phyloP scores from a whole-genome alignment of 2,329 filamentous ascomycete genomes.

The Diaporthe aspalathi region DNA sequence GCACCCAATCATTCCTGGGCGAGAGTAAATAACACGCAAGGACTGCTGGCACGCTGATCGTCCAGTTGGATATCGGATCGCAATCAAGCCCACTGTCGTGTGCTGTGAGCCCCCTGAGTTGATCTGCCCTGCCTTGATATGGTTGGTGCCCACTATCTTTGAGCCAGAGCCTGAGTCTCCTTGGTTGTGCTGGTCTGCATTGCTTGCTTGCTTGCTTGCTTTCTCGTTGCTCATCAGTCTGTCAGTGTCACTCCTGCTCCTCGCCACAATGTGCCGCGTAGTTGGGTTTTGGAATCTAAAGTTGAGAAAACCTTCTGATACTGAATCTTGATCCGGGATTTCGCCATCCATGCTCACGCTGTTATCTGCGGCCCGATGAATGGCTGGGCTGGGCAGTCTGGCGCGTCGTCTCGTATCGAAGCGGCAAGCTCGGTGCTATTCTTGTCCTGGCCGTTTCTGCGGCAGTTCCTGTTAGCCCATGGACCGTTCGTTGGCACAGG shows the following conservation, averaged over 20 bases:
- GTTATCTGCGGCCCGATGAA: slow-evolving; percentile 3
- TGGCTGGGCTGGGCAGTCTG: neutral
- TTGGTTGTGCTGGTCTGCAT: neutral
- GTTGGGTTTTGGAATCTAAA: too few species aligned
- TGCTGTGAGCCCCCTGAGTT: slow-evolving; percentile 18
- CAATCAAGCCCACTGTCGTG: slow-evolving; percentile 14
- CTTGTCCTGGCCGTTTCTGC: slow-evolving; percentile 12
- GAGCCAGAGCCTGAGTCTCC: neutral
- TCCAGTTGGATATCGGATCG: slow-evolving; percentile 28
- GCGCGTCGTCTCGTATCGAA: slow-evolving; percentile 15
- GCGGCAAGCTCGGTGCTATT: slow-evolving; percentile 28
- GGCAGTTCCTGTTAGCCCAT: slow-evolving; percentile 3
- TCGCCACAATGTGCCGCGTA: too few species aligned
- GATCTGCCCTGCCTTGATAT: neutral
- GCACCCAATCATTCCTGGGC: slow-evolving; percentile 18
- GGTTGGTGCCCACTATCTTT: neutral
- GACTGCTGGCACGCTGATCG: slow-evolving; percentile 11
- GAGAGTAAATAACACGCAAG: slow-evolving; percentile 19
- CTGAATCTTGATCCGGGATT: neutral
- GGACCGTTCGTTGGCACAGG: slow-evolving; percentile 10
- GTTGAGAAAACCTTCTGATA: neutral
- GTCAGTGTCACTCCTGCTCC: neutral
- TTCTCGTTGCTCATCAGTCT: too few species aligned
- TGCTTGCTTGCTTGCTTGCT: too few species aligned
- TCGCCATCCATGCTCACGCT: neutral